Evolutionary conservation across 2,329 filamentous ascomycete species (phyloP).

Genomic region (Fusarium sp.): DNA sequence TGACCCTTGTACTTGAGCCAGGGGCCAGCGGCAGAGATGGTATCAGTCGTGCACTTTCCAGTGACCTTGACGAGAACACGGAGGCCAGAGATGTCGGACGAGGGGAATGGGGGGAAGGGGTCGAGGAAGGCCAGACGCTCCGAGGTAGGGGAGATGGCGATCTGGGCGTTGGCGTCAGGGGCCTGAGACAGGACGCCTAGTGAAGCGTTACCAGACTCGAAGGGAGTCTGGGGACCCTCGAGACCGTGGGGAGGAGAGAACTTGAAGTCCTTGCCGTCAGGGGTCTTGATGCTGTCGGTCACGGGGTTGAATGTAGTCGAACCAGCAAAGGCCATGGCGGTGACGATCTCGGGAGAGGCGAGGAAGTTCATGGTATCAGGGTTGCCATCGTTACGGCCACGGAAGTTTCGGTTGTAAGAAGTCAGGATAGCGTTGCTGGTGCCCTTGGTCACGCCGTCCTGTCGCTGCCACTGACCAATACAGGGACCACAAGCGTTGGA

Average conservation of each 20-base stretch:
- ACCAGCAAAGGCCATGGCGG: constrained; percentile 93
- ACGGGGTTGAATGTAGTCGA: constrained; percentile 96
- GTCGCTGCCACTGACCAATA: constrained; percentile 95
- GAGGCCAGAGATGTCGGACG: constrained; percentile 78
- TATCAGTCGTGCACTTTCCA: constrained; percentile 97
- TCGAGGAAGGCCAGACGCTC: constrained; percentile 91
- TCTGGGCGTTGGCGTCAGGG: constrained; percentile 76
- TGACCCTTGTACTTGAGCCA: constrained; percentile 99
- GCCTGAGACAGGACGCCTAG: constrained; percentile 79
- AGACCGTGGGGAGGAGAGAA: constrained; percentile 84
- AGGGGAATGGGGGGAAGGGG: constrained; percentile 87
- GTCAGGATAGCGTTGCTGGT: constrained; percentile 94
- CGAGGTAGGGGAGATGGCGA: constrained; percentile 88
- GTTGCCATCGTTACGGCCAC: constrained; percentile 96
- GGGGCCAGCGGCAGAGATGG: constrained; percentile 92
- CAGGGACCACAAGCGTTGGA: constrained; percentile 95
- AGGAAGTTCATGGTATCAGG: constrained; percentile 98
- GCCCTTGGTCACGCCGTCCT: constrained; percentile 85
- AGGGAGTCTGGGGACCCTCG: constrained; percentile 72
- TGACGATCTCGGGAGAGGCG: constrained; percentile 95
- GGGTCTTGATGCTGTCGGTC: constrained; percentile 84
- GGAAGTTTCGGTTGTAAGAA: constrained; percentile 99
- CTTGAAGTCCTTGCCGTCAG: constrained; percentile 84
- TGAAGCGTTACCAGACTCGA: constrained; percentile 80
- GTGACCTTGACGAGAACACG: constrained; percentile 95